Evolutionary conservation across 768 basidiomycete genomes (phyloP), one percentile per base, ranked within the genome.

Genomic region (Mycena vulgaris): DNA sequence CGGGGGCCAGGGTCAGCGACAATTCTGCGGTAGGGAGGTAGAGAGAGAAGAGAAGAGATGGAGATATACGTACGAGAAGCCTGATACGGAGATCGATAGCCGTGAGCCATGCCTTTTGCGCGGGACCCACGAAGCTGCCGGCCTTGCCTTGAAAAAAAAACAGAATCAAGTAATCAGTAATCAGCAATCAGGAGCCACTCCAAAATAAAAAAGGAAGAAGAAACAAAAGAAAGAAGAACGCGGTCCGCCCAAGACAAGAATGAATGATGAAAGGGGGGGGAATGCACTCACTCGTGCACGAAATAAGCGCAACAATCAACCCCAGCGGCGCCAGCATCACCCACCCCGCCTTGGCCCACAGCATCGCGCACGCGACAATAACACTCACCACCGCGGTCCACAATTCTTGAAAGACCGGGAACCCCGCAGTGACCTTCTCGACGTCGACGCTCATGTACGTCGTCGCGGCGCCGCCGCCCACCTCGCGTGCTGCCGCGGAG

Each of bases 391-490:
- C 51, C 35, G 19, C 23, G 5, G 63, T 51, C 63, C 63, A 63
- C 35, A 63, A 48, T 7, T 63, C 63, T 40, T 63, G 63, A 17
- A 63, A 23, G 27, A 48, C 30, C 37, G 39, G 49, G 63, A 63
- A 63, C 27, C 63, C 63, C 30, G 21, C 7, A 27, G 52, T 63
- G 25, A 63, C 27, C 40, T 63, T 63, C 51, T 63, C 63, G 39
- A 63, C n/a, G n/a, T n/a, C n/a, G n/a, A n/a, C n/a, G n/a, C n/a
- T n/a, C n/a, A n/a, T n/a, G n/a, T n/a, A n/a, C n/a, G n/a, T n/a
- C n/a, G n/a, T n/a, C n/a, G n/a, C n/a, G n/a, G n/a, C 63, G 63
- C 63, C 63, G 37, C 56, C 55, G 63, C 19, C 63, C 63, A n/a
- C 30, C 47, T 63, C 63, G 14, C 63, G 63, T 51, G 63, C 63